Evolutionary conservation across 2,329 filamentous ascomycete species (phyloP).

Genomic region (Rhynchosporium agropyri): DNA sequence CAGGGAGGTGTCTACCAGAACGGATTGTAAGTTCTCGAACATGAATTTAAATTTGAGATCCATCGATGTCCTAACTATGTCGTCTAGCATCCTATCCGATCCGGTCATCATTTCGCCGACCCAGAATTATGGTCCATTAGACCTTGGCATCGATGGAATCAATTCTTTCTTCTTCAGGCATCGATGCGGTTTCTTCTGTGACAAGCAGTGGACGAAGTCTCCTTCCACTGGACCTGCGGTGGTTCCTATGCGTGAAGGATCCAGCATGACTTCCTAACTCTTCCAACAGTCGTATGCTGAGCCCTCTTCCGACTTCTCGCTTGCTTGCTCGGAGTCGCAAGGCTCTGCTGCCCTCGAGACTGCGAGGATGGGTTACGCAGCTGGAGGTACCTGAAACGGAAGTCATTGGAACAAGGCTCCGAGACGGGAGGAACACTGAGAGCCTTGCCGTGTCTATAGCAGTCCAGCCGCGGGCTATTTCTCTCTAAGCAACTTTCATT

Average conservation of each 20-base stretch:
- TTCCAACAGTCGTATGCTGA: too few species aligned
- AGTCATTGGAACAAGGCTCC: background rate
- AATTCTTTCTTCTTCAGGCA: background rate
- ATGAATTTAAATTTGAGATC: background rate
- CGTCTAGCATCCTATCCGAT: background rate
- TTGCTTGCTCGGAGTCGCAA: too few species aligned
- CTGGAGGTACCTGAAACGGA: background rate
- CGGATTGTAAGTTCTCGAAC: background rate
- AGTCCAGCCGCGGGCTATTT: too few species aligned
- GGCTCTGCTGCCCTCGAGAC: background rate
- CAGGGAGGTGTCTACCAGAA: background rate
- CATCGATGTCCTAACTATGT: background rate
- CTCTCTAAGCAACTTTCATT: too few species aligned
- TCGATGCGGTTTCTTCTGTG: slow-evolving; percentile 2
- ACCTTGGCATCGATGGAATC: background rate
- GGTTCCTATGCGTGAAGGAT: background rate
- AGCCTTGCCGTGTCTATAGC: too few species aligned
- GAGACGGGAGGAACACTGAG: background rate
- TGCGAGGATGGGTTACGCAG: background rate
- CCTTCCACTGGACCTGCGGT: background rate
- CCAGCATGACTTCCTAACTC: background rate
- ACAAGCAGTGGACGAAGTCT: background rate
- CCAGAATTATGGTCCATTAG: background rate
- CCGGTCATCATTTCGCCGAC: slow-evolving; percentile 1
- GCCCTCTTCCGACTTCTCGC: too few species aligned